phyloP scores from a whole-genome alignment of 176 grass and related monocot species.

The Zea luxurians region DNA sequence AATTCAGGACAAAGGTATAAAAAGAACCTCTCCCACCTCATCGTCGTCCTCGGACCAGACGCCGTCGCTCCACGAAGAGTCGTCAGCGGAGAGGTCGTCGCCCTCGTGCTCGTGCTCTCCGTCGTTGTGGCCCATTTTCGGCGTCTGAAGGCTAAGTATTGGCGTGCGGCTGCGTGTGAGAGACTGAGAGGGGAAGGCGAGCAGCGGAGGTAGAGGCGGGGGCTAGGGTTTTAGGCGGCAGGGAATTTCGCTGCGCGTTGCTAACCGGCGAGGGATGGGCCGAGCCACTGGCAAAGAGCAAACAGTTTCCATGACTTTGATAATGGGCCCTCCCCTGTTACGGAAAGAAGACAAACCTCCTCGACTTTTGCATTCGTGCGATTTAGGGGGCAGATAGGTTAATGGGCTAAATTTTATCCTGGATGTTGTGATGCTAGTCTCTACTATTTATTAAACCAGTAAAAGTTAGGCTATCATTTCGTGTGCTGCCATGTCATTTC shows the following conservation, averaged over 20 bases:
- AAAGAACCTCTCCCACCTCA: neutral
- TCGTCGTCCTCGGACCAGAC: constrained; percentile 47
- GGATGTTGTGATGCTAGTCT: too few species aligned
- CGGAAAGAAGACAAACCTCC: too few species aligned
- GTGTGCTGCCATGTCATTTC: too few species aligned
- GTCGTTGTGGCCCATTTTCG: constrained; percentile 37
- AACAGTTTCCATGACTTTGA: too few species aligned
- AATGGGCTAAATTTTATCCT: too few species aligned
- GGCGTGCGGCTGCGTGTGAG: neutral
- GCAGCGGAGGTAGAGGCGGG: neutral
- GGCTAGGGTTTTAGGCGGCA: constrained; percentile 3
- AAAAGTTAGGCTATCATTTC: too few species aligned
- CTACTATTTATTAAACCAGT: too few species aligned
- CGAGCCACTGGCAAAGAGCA: too few species aligned
- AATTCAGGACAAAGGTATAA: too few species aligned
- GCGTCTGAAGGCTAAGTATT: neutral
- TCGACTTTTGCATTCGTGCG: too few species aligned
- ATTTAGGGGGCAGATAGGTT: too few species aligned
- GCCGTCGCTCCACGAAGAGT: constrained; percentile 47
- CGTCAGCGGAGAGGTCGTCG: constrained; percentile 42
- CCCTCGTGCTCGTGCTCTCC: neutral
- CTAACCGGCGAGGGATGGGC: neutral
- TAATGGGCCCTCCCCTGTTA: too few species aligned
- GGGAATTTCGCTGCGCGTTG: neutral
- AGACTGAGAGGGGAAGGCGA: neutral